Conservation (phyloP, 805 yeast species). For the Debaryomyces prosopidis region DNA sequence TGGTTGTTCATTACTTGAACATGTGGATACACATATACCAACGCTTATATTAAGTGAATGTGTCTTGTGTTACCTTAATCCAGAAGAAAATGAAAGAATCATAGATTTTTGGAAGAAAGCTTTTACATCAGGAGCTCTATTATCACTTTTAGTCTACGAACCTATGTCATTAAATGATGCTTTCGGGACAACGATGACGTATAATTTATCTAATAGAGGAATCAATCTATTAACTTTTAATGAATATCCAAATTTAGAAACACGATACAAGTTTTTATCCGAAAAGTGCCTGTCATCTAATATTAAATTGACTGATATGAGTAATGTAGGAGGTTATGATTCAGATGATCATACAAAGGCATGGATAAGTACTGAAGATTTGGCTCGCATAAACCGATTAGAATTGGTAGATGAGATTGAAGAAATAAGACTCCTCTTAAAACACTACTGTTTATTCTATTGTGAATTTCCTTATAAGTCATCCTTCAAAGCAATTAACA, state of each 20-base stretch:
- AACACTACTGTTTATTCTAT: conserved; percentile 56
- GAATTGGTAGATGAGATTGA: conserved; percentile 78
- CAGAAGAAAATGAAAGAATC: conserved; percentile 47
- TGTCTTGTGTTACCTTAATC: conserved; percentile 68
- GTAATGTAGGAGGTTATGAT: conserved; percentile 39
- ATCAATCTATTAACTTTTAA: conserved; percentile 59
- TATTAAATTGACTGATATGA: conserved; percentile 47
- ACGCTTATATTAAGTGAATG: conserved; percentile 74
- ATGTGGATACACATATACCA: conserved; percentile 40
- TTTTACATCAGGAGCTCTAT: conserved; percentile 17
- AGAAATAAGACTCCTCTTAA: conserved; percentile 60
- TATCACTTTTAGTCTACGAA: conserved; percentile 56
- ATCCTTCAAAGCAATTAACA: conserved; percentile 9
- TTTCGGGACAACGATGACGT: conserved; percentile 70
- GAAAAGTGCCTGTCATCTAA: conserved; percentile 23
- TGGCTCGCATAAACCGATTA: conserved; percentile 46
- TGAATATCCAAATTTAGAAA: conserved; percentile 46
- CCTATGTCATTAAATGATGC: conserved; percentile 64
- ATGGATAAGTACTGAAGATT: conserved; percentile 48
- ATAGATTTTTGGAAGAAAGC: conserved; percentile 40
- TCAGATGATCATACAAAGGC: conserved; percentile 19
- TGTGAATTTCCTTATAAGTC: conserved; percentile 17
- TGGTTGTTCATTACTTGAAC: conserved; percentile 9
- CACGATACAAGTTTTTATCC: conserved; percentile 24
- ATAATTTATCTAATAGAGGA: conserved; percentile 60